Conservation (phyloP, 140 eudicot species). For the Bidens hawaiensis region DNA sequence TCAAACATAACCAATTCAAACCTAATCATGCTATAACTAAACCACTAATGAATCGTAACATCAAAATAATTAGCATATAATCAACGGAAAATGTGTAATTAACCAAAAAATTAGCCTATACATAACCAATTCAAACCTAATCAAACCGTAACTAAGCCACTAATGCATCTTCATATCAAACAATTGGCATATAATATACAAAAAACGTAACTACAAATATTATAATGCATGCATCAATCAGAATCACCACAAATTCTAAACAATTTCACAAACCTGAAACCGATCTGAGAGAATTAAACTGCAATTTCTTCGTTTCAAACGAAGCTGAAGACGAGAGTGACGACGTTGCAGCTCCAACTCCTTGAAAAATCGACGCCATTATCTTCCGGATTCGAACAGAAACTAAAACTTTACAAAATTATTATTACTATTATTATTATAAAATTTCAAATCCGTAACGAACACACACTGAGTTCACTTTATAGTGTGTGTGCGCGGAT, state of each 20-base stretch:
- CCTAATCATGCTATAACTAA: neutral
- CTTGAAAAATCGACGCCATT: slow-evolving; percentile 68
- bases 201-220: no score
- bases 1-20: no score
- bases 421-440: neutral
- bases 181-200: neutral
- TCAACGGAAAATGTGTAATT: neutral
- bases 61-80: neutral
- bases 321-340: slow-evolving; percentile 44
- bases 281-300: slow-evolving; percentile 30
- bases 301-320: slow-evolving; percentile 36
- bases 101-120: neutral
- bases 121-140: no score
- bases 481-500: slow-evolving; percentile 16
- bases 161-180: neutral
- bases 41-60: neutral
- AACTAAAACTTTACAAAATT: neutral
- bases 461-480: slow-evolving; percentile 10
- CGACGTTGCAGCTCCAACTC: slow-evolving; percentile 52
- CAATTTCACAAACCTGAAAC: slow-evolving; percentile 37
- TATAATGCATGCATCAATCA: no score
- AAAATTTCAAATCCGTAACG: neutral
- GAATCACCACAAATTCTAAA: no score
- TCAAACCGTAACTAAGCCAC: neutral
- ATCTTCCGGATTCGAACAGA: neutral